Evolutionary conservation across 2,329 filamentous ascomycete species (phyloP).

Genomic region (Aspergillus neotritici): DNA sequence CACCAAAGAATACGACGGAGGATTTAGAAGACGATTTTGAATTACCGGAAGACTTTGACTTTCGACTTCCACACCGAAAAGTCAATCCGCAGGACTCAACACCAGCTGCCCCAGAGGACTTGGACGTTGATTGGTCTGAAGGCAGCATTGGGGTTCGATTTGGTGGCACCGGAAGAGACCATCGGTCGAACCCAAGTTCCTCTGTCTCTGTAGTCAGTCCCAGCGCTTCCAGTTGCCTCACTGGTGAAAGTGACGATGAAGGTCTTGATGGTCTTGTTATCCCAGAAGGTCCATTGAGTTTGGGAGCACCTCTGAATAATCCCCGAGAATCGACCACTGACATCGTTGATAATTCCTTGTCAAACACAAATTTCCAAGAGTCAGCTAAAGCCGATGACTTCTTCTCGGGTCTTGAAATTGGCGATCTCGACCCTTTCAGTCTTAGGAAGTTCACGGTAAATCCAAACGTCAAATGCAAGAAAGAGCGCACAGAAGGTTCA

Average conservation of each 20-base stretch:
- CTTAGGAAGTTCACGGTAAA: slow-evolving; percentile 77
- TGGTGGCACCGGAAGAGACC: slow-evolving; percentile 75
- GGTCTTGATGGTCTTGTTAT: slow-evolving; percentile 83
- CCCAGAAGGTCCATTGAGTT: slow-evolving; percentile 75
- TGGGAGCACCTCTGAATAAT: slow-evolving; percentile 70
- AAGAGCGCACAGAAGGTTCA: slow-evolving; percentile 62
- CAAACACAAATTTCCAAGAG: slow-evolving; percentile 13
- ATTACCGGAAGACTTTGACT: slow-evolving; percentile 57
- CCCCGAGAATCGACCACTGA: slow-evolving; percentile 50
- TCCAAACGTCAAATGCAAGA: slow-evolving; percentile 85
- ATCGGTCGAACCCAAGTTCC: slow-evolving; percentile 75
- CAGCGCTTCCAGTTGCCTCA: slow-evolving; percentile 85
- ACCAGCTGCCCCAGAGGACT: slow-evolving; percentile 63
- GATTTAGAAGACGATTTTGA: slow-evolving; percentile 70
- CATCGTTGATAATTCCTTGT: slow-evolving; percentile 29
- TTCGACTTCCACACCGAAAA: slow-evolving; percentile 56
- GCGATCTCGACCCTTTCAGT: slow-evolving; percentile 74
- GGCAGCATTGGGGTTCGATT: slow-evolving; percentile 87
- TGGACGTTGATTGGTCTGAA: slow-evolving; percentile 81
- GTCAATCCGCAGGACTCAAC: slow-evolving; percentile 61
- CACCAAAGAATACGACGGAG: slow-evolving; percentile 47
- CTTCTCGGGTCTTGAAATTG: slow-evolving; percentile 79
- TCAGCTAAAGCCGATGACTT: slow-evolving; percentile 62
- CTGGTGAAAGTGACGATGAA: slow-evolving; percentile 88
- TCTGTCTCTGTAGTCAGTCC: slow-evolving; percentile 86